phyloP scores from a whole-genome alignment of 352 stramenopile genomes.

The Phytopythium vexans region DNA sequence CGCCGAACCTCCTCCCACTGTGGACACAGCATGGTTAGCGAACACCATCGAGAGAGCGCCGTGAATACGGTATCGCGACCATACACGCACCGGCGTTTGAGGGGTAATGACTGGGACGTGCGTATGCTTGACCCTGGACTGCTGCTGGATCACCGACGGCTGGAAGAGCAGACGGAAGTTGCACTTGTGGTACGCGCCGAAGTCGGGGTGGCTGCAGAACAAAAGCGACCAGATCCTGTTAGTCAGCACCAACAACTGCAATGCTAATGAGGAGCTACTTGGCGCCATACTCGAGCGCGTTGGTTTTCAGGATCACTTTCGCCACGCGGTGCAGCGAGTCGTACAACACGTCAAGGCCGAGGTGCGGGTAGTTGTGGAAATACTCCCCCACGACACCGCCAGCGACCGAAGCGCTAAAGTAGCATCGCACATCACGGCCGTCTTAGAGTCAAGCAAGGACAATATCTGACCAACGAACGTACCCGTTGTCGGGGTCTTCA shows the following conservation, averaged over 20 bases:
- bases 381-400: slow-evolving; percentile 65
- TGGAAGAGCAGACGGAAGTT: slow-evolving; percentile 75
- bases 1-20: slow-evolving; percentile 73
- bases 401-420: slow-evolving; percentile 38
- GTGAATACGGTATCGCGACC: not conserved
- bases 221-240: not conserved
- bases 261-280: not conserved
- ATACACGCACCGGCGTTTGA: slow-evolving; percentile 52
- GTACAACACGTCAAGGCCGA: slow-evolving; percentile 79
- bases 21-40: not conserved
- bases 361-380: slow-evolving; percentile 85
- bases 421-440: not conserved
- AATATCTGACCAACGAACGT: slow-evolving; percentile 2
- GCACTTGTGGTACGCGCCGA: slow-evolving; percentile 83
- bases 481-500: slow-evolving; percentile 70
- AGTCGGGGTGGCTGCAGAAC: slow-evolving; percentile 58
- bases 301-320: slow-evolving; percentile 83
- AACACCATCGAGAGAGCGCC: not conserved
- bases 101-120: slow-evolving; percentile 51
- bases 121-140: slow-evolving; percentile 42
- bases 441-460: not conserved
- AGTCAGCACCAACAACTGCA: not conserved
- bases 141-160: slow-evolving; percentile 31
- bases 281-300: slow-evolving; percentile 52
- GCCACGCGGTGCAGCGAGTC: slow-evolving; percentile 60